Evolutionary conservation across 768 basidiomycete species (phyloP).

Genomic region (Mycena venus): DNA sequence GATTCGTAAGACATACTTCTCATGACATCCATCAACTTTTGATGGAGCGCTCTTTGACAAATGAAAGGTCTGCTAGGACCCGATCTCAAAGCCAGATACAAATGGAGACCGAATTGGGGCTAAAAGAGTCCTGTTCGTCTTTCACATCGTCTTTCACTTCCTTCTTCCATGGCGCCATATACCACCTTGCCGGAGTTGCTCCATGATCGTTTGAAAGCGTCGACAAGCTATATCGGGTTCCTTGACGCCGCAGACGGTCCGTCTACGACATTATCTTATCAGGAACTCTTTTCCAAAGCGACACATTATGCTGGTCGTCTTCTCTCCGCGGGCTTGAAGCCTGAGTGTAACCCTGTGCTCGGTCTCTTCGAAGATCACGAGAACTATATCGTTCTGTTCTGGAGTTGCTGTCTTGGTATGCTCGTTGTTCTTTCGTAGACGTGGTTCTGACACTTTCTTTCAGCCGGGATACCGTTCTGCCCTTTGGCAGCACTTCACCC

Average conservation of each 20-base stretch:
- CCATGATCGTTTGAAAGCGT: not conserved
- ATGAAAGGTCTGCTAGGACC: too few relatives aligned
- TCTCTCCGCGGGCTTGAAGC: conserved; percentile 37
- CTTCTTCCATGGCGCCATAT: not conserved
- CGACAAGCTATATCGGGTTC: conserved; percentile 5
- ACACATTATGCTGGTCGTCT: conserved; percentile 39
- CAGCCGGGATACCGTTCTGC: conserved; percentile 46
- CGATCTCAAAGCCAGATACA: too few relatives aligned
- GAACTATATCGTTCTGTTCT: conserved; percentile 45
- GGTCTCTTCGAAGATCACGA: conserved; percentile 45
- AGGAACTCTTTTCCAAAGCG: conserved; percentile 1
- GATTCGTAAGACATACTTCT: too few relatives aligned
- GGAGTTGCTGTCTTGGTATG: conserved; percentile 48
- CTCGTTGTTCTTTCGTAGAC: not conserved
- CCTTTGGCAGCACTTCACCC: conserved; percentile 47
- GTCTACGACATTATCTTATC: conserved; percentile 1
- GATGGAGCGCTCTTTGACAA: too few relatives aligned
- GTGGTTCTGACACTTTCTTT: not conserved
- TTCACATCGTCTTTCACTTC: not conserved
- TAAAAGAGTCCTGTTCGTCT: too few relatives aligned
- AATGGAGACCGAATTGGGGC: too few relatives aligned
- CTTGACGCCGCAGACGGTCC: not conserved
- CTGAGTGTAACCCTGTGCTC: conserved; percentile 40
- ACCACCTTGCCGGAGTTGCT: conserved; percentile 6
- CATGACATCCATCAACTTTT: too few relatives aligned